phyloP scores from a whole-genome alignment of 208 protist genomes.

The Kentomonas sorsogonicus region DNA sequence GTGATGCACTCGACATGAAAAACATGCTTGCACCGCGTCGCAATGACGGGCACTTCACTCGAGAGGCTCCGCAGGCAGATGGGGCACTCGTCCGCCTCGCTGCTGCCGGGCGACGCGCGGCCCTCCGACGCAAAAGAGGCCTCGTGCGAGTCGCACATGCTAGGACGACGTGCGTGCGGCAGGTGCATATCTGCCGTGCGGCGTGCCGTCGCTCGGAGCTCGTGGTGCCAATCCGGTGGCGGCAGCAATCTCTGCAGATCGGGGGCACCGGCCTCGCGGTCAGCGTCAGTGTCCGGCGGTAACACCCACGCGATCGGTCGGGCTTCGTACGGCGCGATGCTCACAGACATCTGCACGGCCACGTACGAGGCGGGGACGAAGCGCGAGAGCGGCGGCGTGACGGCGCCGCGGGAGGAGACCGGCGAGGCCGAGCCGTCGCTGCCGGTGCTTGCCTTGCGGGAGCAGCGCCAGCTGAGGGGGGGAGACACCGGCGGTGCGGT shows the following conservation, averaged over 20 bases:
- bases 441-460: too few species aligned
- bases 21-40: conserved; percentile 53
- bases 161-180: too few species aligned
- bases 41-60: conserved; percentile 29
- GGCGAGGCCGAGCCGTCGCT: conserved; percentile 3
- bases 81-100: conserved; percentile 25
- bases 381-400: conserved; percentile 12
- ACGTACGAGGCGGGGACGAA: neutral
- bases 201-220: too few species aligned
- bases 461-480: too few species aligned
- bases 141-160: too few species aligned
- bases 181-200: too few species aligned
- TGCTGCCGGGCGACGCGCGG: neutral
- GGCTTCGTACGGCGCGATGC: conserved; percentile 42
- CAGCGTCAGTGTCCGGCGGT: too few species aligned
- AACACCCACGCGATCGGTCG: conserved; percentile 50
- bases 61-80: conserved; percentile 41
- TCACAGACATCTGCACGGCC: conserved; percentile 11
- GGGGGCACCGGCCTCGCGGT: neutral
- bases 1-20: conserved; percentile 68
- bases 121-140: too few species aligned
- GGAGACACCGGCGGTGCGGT: too few species aligned
- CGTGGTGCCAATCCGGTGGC: conserved; percentile 4
- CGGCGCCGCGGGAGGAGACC: conserved; percentile 1
- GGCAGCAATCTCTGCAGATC: neutral